Base-by-base conservation (phyloP, 305 asterid species). In the Withania somnifera region DNA sequence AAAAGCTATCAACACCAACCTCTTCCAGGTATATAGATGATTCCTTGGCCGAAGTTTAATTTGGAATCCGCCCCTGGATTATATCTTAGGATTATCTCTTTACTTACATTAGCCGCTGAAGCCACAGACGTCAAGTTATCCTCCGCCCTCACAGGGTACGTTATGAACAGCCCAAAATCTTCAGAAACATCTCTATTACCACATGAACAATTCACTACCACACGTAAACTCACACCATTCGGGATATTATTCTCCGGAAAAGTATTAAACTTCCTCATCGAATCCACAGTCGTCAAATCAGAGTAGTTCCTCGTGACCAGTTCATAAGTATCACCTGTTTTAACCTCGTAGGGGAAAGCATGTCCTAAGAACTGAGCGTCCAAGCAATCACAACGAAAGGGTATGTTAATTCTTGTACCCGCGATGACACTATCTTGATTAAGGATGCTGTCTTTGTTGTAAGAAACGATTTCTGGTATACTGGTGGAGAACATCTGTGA, bases 161-260 rank as follows among this genome's bases (percentile, higher is more conserved):
- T 94, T 5, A 90, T 71, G 69, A 96, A 96, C 97, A 96, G 75
- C 2, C 98, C 98, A 82, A 89, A 96, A 24, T 85, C 92, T 78
- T 61, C 20, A 17, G 87, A 83, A n/a, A 96, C 89, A 13, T 53
- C 38, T 82, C 47, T 68, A 84, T 94, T 84, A 77, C 99, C 99
- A 83, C 99, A 96, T 77, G 91, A 93, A 78, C 99, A 96, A 78
- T 91, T 94, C 86, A 96, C 99, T 30, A 89, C n/a, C 67, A 94
- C 98, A 45, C 79, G 89, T 83, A 96, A 3, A 17, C 17, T 20
- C 63, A 51, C 93, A 30, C 77, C 87, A 50, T 81, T 84, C 67
- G 98, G 98, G 63, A 96, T 90, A 77, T 53, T 82, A 67, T 6
- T 78, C 5, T 85, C 86, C 22, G 91, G 87, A 45, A 84, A 92